Evolutionary conservation across 768 basidiomycete genomes (phyloP).

Genomic region (Terana coerulea): DNA sequence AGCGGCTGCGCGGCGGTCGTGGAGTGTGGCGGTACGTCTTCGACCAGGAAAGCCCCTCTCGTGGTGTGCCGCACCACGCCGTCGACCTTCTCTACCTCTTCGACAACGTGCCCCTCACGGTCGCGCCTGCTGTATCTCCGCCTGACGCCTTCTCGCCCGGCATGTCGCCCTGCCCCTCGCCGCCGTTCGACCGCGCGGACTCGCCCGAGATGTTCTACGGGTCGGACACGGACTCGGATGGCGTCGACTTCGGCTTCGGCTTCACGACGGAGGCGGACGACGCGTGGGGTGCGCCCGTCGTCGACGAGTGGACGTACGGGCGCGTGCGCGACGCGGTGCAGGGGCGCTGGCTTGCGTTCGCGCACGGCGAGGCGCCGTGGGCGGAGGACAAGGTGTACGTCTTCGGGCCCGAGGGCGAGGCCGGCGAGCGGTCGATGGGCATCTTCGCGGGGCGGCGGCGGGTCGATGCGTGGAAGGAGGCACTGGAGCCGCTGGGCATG

Average conservation of each 20-base stretch:
- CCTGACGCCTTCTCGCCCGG: conserved; percentile 23
- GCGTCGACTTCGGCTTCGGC: conserved; percentile 22
- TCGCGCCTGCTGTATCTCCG: conserved; percentile 19
- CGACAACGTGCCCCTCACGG: conserved; percentile 64
- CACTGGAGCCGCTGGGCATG: conserved; percentile 33
- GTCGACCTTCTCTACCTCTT: conserved; percentile 77
- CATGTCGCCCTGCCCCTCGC: neutral
- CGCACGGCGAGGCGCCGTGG: conserved; percentile 73
- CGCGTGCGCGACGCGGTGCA: conserved; percentile 71
- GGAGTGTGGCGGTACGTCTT: conserved; percentile 82
- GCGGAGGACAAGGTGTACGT: conserved; percentile 66
- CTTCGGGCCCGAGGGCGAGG: conserved; percentile 81
- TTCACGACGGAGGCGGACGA: conserved; percentile 34
- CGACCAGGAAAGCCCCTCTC: conserved; percentile 72
- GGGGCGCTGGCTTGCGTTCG: conserved; percentile 71
- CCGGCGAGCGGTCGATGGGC: conserved; percentile 59
- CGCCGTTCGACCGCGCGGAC: conserved; percentile 9
- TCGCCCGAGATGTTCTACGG: conserved; percentile 29
- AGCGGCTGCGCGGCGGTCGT: conserved; percentile 46
- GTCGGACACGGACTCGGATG: conserved; percentile 29
- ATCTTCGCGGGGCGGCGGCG: conserved; percentile 69
- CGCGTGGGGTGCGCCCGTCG: conserved; percentile 51
- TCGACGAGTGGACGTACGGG: conserved; percentile 63
- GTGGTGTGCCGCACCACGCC: conserved; percentile 63
- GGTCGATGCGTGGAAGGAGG: conserved; percentile 56